Conservation (phyloP, 2,329 filamentous ascomycete species). For the Phaeophleospora eucalypticola region DNA sequence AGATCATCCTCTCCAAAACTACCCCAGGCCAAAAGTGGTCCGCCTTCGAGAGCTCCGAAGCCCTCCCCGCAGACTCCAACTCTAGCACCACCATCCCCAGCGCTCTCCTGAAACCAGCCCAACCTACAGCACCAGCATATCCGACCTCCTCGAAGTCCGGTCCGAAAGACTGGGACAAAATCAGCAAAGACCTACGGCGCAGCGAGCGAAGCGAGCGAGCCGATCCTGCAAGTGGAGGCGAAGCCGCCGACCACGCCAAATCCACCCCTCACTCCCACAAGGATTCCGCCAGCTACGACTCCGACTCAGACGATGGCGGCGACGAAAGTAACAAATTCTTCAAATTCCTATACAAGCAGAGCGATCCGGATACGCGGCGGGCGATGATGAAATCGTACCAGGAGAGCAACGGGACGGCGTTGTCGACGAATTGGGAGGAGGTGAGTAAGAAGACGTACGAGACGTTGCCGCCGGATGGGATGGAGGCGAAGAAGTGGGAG, state of each 20-base stretch:
- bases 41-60: slow-evolving; percentile 48
- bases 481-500: slow-evolving; percentile 69
- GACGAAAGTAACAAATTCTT: slow-evolving; percentile 67
- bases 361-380: slow-evolving; percentile 73
- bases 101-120: neutral
- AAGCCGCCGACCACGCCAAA: neutral
- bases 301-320: slow-evolving; percentile 48
- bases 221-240: no score
- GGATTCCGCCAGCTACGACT: slow-evolving; percentile 32
- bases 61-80: slow-evolving; percentile 14
- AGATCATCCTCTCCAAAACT: slow-evolving; percentile 68
- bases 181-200: slow-evolving; percentile 53
- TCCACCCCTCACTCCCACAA: neutral
- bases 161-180: slow-evolving; percentile 87
- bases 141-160: slow-evolving; percentile 81
- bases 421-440: slow-evolving; percentile 89
- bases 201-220: no score
- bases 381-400: slow-evolving; percentile 98
- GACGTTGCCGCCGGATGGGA: slow-evolving; percentile 69
- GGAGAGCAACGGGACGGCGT: slow-evolving; percentile 86
- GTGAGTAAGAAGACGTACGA: slow-evolving; percentile 70
- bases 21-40: slow-evolving; percentile 65
- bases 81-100: no score
- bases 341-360: slow-evolving; percentile 76
- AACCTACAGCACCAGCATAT: slow-evolving; percentile 63